Evolutionary conservation across 495 filamentous ascomycete species (phyloP), one percentile per base, ranked within the genome.

Genomic region (Hypoxylon rickii): DNA sequence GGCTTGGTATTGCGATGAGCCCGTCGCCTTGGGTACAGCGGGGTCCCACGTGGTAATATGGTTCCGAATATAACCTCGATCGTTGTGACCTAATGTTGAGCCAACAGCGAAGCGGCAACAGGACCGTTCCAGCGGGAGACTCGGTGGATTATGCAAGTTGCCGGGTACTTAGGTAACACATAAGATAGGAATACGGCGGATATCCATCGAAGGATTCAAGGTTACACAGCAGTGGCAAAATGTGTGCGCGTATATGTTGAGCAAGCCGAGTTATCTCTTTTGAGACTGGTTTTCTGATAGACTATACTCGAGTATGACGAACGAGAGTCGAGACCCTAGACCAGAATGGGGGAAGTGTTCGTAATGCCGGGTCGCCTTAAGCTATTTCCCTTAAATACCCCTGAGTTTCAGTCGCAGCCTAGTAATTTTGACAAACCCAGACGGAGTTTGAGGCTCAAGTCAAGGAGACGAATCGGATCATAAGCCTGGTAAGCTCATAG

Each of bases 131-230:
- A n/a, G 37, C 38, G 48, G 31, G 51, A 40, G 29, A 16, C 18
- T 54, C 41, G 60, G 40, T 37, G 44, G 55, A 58, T 58, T 55
- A 63, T 63, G 60, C 55, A 64, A 34, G 61, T 42, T 37, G 29
- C 61, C 55, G 61, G 37, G 10, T 22, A 40, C 40, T 47, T 26
- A 44, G 18, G 61, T 49, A 36, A 41, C 17, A 60, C n/a, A n/a
- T n/a, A n/a, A n/a, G 50, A 47, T 19, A 19, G 39, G 39, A 46
- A 18, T n/a, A 39, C 24, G 6, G n/a, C 50, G 53, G 34, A 6
- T 21, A 36, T 46, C 48, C 44, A 51, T 49, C 13, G 43, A 45
- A 44, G 21, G 24, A n/a, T n/a, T n/a, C n/a, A n/a, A n/a, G n/a
- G 45, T 64, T 36, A 48, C 45, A 55, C 61, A 42, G 45, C 15